Percentiles rank a stretch among this genome's conserved stretches.
Conservation (phyloP, 2,329 filamentous ascomycete genomes). For the Microcyclosporella mali region DNA sequence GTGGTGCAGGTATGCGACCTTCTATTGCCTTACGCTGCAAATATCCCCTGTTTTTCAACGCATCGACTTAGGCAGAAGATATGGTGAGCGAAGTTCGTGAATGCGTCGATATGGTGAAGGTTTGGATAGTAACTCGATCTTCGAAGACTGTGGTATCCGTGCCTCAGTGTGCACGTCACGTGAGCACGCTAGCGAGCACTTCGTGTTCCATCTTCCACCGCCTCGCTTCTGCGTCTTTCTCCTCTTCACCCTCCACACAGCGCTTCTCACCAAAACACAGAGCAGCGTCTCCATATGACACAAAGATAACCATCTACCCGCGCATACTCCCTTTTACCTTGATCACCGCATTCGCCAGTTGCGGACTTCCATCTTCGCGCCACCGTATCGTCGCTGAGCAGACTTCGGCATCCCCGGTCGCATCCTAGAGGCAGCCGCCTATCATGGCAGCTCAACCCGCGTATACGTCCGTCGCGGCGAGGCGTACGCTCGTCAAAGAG, state of each 20-base stretch:
- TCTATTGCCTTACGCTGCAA: too few relatives aligned
- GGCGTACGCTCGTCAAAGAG: conserved; percentile 34
- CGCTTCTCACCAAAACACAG: conserved; percentile 1
- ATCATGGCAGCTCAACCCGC: conserved; percentile 33
- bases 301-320: background rate
- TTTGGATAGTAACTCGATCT: too few relatives aligned
- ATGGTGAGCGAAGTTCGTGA: too few relatives aligned
- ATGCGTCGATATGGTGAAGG: too few relatives aligned
- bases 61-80: too few relatives aligned
- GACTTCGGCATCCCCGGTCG: conserved; percentile 6
- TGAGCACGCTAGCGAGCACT: background rate
- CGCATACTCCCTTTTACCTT: background rate
- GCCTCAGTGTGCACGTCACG: conserved; percentile 1
- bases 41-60: too few relatives aligned
- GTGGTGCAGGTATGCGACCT: too few relatives aligned
- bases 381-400: conserved; percentile 2
- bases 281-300: too few relatives aligned
- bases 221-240: conserved; percentile 17
- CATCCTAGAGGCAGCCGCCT: conserved; percentile 3
- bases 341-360: background rate
- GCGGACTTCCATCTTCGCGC: background rate
- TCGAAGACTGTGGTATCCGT: too few relatives aligned
- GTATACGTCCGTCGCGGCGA: conserved; percentile 42
- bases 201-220: conserved; percentile 2
- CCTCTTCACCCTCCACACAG: conserved; percentile 2